These are phyloP conservation scores for Phylloporus rhodoxanthus DNA, from an alignment of 768 basidiomycete species.

Conservation along the genomic window DNA sequence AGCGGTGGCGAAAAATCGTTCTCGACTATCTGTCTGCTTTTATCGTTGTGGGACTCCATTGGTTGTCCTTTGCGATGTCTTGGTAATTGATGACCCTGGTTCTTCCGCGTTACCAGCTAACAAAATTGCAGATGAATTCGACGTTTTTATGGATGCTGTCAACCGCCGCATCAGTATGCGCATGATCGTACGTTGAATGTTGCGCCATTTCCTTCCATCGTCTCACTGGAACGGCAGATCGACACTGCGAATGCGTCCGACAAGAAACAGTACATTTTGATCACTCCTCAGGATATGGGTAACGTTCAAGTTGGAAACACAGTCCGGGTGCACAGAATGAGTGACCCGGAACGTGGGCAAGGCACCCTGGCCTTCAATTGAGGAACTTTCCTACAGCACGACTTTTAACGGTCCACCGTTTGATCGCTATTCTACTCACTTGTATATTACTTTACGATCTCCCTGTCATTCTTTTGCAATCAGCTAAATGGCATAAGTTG, in stretches of 20 bases:
- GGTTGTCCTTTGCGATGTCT: conserved; percentile 92
- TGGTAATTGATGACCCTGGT: conserved; percentile 39
- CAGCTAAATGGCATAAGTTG: neutral
- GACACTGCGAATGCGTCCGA: conserved; percentile 84
- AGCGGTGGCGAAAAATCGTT: conserved; percentile 97
- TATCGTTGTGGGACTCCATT: conserved; percentile 96
- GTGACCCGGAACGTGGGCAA: conserved; percentile 70
- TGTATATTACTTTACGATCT: conserved; percentile 1
- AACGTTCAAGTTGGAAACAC: conserved; percentile 60
- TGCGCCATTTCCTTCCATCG: neutral
- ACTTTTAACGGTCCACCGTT: neutral
- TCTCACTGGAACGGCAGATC: conserved; percentile 44
- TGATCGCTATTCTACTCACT: conserved; percentile 8
- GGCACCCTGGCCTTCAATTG: conserved; percentile 36
- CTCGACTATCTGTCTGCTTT: conserved; percentile 86
- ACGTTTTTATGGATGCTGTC: conserved; percentile 96
- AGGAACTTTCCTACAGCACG: conserved; percentile 1
- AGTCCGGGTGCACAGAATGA: conserved; percentile 74
- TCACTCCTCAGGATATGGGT: conserved; percentile 93
- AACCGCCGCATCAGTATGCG: conserved; percentile 90
- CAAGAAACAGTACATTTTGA: conserved; percentile 89
- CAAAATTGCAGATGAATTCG: conserved; percentile 74
- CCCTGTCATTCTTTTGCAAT: neutral
- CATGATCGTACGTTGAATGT: conserved; percentile 66
- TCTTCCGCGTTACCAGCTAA: conserved; percentile 6